Base-by-base conservation (phyloP, 2,329 filamentous ascomycete species). In the Aspergillus ochraceoroseus region DNA sequence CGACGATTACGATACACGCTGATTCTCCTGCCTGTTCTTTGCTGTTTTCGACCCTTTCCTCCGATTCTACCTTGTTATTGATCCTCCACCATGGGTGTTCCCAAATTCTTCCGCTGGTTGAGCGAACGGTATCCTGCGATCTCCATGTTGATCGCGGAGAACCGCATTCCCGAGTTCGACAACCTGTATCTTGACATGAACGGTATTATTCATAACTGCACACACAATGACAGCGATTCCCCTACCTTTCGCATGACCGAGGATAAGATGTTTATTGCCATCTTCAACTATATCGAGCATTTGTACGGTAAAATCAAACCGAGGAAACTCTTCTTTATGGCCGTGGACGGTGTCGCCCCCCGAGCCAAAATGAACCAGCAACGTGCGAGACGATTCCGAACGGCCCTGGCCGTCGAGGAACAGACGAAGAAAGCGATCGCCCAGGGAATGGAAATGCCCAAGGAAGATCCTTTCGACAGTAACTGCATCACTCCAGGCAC, bases 281-380 rank as follows among this genome's bases (percentile, higher is more conserved):
- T 98, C 58, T 98, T 98, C 79, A 96, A 96, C 70, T 98, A 98
- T 66, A 98, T 98, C 53, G 92, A 98, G 67, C 92, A 98, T 70
- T 70, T 98, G 38, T 98, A 94, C 66, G 89, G 90, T 56, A 98
- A 95, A 68, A 98, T 98, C 63, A 96, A 96, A 67, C 92, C 92
- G 8, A 90, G 95, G 70, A 83, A 95, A 73, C 78, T 98, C 23
- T 98, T 98, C 71, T 98, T 95, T 74, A 98, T 98, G 92, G 94
- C 92, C 35, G 92, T 98, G 51, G 92, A 98, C 60, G 92, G 92
- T 57, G 94, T 98, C 47, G 92, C 92, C 14, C 94, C 92, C 12
- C 85, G 92, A 58, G 92, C 92, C 55, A 98, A 98, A 75, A 98
- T 98, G 92, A 98, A 98, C 66, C 92, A 98, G 68, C 92, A 98